phyloP scores from a whole-genome alignment of 2,329 filamentous ascomycete genomes.

The Exophiala sideris region DNA sequence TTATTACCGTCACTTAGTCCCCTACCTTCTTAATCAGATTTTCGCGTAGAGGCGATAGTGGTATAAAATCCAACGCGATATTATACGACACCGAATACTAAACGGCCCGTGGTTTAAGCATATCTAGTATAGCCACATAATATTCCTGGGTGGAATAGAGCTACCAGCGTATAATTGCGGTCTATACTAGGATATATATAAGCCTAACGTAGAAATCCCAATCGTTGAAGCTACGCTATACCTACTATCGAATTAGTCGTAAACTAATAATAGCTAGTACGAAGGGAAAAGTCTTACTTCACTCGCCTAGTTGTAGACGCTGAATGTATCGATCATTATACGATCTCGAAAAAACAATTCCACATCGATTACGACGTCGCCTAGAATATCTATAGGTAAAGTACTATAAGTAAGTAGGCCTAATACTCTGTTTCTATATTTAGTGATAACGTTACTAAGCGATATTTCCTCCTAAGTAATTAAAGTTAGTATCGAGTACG shows the following conservation, averaged over 20 bases:
- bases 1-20: neutral
- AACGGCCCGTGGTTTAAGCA: conserved; percentile 5
- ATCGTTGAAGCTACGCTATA: conserved; percentile 10
- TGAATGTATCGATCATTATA: neutral
- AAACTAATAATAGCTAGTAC: too few species aligned
- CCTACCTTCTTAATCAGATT: neutral
- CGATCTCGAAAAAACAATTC: conserved; percentile 3
- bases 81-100: conserved; percentile 5
- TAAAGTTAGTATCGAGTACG: conserved; percentile 1
- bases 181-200: neutral
- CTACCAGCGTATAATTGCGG: conserved; percentile 11
- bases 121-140: conserved; percentile 6
- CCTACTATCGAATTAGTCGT: neutral
- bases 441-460: conserved; percentile 3
- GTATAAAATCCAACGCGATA: conserved; percentile 9
- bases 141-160: neutral
- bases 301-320: conserved; percentile 2
- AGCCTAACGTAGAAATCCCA: conserved; percentile 9
- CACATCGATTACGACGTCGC: conserved; percentile 1
- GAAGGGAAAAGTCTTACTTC: conserved; percentile 1
- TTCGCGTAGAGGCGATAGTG: neutral
- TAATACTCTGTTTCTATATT: conserved; percentile 1
- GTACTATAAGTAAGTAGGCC: neutral
- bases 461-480: neutral
- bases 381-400: neutral